Evolutionary conservation across 768 basidiomycete genomes (phyloP), one percentile per base, ranked within the genome.

Genomic region (Suillus spraguei): DNA sequence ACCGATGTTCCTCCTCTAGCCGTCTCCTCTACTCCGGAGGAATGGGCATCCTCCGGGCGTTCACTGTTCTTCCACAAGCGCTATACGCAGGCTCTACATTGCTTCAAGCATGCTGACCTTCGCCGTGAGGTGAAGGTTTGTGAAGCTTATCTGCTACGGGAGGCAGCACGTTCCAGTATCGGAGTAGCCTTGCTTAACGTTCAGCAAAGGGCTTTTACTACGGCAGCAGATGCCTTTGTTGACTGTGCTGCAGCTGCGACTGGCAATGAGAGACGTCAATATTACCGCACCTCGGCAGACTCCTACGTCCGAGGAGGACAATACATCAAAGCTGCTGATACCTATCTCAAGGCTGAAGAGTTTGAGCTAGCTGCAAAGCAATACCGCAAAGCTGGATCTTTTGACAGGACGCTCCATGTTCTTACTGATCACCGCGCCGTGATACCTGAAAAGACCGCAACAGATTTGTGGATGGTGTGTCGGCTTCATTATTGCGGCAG

Each of bases 1-100:
- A 78, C 76, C 0, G 82, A 83, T 42, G 78, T 83, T 44, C 85
- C 85, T 2, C 80, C 76, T 14, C 77, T 90, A 22, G 87, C 86
- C 0, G 82, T 80, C 1, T 74, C 82, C 0, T 90, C 88, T 2
- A 80, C 82, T 13, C 66, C 68, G 0, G 79, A 73, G 22, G 84
- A 85, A 67, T 53, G 83, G 83, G 77, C 72, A 7, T 68, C 71
- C 33, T 78, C 73, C 20, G 83, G 81, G 1, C 66, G 66, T 1
- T 66, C 71, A 8, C 64, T 85, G 2, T 84, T 85, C 68, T 66
- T 73, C 2, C 67, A 74, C 17, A 69, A 74, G 53, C 70, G 60
- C 47, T 58, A 83, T 64, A 66, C 76, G 2, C 84, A 88, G 64
- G 85, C 88, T 0, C 80, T 79, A 74, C 78, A 83, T 59, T 84